Evolutionary conservation across 2,329 filamentous ascomycete species (phyloP), one percentile per base, ranked within the genome.

Genomic region (Colletotrichum tabaci): DNA sequence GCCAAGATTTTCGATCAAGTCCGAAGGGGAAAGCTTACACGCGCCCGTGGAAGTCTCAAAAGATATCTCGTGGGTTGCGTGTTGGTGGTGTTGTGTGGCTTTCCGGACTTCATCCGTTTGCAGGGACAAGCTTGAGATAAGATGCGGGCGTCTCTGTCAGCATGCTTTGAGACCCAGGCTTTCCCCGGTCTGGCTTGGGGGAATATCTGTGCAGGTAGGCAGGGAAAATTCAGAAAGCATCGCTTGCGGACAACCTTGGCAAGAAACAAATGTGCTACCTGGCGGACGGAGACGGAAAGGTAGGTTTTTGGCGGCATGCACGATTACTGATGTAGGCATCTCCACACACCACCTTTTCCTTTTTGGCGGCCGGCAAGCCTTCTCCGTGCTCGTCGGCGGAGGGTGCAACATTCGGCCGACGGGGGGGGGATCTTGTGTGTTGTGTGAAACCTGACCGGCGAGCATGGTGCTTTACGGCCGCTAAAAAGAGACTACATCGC

Each of bases 31-130:
- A 23, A 52, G 23, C 52, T 38, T 35, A 40, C 12, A 13, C 13
- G 18, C 60, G 57, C 23, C 23, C 53, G 53, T 13, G n/a, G 7
- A 44, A 38, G 38, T 18, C 18, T 58, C 47, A 35, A 18, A 21
- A 64, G 2, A 30, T 6, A 49, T 61, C 67, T 70, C 44, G 61
- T 55, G 55, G 49, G 42, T 40, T 50, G 42, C n/a, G 8, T 30
- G 30, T 30, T 30, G 30, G 30, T 30, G 30, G 30, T 30, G 30
- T 8, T 30, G 30, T 53, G 7, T 38, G 18, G 44, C 58, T 35
- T 61, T 47, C 53, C 47, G 64, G 65, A 52, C 65, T 55, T 68
- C 64, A 47, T 60, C 68, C 68, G 68, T 63, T 71, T 71, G 65
- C 68, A 68, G 58, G 47, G 49, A 63, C 46, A 15, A 26, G 67